These are phyloP conservation scores for Aspergillus haitiensis DNA, from an alignment of 495 filamentous ascomycete species.

Conservation along the genomic window DNA sequence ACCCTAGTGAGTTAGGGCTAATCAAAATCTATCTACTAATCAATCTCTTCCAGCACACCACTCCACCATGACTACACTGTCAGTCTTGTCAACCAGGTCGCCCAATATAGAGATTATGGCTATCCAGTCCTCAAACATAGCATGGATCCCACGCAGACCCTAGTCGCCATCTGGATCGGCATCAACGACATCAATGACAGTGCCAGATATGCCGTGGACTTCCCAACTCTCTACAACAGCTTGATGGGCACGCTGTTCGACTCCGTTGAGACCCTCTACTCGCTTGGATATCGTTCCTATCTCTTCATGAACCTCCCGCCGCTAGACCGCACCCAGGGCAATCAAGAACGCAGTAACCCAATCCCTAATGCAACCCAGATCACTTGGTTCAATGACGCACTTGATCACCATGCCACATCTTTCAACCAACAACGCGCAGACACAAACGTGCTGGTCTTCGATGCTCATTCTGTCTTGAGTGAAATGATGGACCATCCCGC, in stretches of 20 bases:
- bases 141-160: constrained; percentile 30
- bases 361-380: constrained; percentile 50
- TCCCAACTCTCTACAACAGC: constrained; percentile 40
- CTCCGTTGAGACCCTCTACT: constrained; percentile 40
- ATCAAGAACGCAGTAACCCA: constrained; percentile 31
- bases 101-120: constrained; percentile 38
- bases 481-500: constrained; percentile 45
- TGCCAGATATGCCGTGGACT: constrained; percentile 38
- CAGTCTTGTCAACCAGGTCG: constrained; percentile 44
- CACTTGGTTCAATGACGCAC: constrained; percentile 39
- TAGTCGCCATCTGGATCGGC: constrained; percentile 46
- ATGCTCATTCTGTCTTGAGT: constrained; percentile 45
- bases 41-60: constrained; percentile 31
- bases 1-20: too few species aligned
- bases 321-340: constrained; percentile 45
- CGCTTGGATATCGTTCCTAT: constrained; percentile 46
- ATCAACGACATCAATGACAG: constrained; percentile 49
- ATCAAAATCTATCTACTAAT: background rate
- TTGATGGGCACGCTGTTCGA: constrained; percentile 41
- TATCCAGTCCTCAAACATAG: constrained; percentile 27
- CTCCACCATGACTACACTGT: constrained; percentile 52
- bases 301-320: constrained; percentile 55
- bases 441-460: constrained; percentile 44
- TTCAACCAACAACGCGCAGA: constrained; percentile 29
- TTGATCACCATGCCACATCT: constrained; percentile 28